Evolutionary conservation across 78 protist genomes (phyloP).

Genomic region (Dictyostelium citrinum): DNA sequence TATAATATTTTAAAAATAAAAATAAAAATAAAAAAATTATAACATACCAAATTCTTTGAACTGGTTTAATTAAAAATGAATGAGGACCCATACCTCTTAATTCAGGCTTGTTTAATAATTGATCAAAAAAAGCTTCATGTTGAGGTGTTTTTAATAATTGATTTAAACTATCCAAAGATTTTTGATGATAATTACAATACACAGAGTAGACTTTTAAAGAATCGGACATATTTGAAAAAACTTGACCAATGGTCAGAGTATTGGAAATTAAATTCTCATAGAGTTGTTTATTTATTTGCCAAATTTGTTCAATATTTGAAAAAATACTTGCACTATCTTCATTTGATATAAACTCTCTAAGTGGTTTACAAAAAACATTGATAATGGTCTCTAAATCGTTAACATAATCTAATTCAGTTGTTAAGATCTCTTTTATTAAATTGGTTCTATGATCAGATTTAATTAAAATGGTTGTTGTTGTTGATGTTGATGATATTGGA

Average conservation of each 20-base stretch:
- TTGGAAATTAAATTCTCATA: constrained; percentile 16
- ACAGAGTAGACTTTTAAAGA: constrained; percentile 54
- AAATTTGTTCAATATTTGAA: constrained; percentile 54
- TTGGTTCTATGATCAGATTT: constrained; percentile 33
- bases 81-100: constrained; percentile 64
- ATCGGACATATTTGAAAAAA: constrained; percentile 42
- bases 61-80: constrained; percentile 69
- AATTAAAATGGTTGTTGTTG: not conserved
- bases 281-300: constrained; percentile 20
- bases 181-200: constrained; percentile 74
- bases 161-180: constrained; percentile 51
- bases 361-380: constrained; percentile 48
- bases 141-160: constrained; percentile 16
- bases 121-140: constrained; percentile 17
- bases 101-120: constrained; percentile 1
- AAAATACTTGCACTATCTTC: constrained; percentile 66
- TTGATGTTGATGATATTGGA: not conserved
- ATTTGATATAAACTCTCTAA: constrained; percentile 24
- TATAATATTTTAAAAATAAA: not conserved
- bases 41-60: constrained; percentile 61
- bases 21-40: not conserved
- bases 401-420: constrained; percentile 58
- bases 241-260: constrained; percentile 55
- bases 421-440: constrained; percentile 53
- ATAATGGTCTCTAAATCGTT: constrained; percentile 51